Percentiles rank a stretch among this genome's conserved stretches.
Conservation (phyloP, 306 rosid genomes). For the Lupinus albus region DNA sequence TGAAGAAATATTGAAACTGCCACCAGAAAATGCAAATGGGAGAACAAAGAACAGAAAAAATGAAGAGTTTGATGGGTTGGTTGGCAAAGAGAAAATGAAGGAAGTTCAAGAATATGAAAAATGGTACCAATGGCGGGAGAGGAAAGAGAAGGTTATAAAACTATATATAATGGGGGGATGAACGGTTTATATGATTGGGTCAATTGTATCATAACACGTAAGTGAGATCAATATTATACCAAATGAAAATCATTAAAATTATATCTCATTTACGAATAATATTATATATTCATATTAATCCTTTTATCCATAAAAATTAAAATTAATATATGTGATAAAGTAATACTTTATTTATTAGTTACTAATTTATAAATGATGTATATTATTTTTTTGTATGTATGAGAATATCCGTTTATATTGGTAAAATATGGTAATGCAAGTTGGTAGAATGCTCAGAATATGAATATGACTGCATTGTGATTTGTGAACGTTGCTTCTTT, state of each 20-base stretch:
- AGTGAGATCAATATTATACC: too few species aligned
- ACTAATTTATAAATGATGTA: too few species aligned
- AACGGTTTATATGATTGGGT: constrained; percentile 2
- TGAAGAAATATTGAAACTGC: not conserved
- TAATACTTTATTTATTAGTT: too few species aligned
- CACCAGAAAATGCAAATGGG: constrained; percentile 20
- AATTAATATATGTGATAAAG: too few species aligned
- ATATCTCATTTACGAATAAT: too few species aligned
- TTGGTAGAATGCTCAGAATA: constrained; percentile 4
- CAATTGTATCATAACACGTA: constrained; percentile 48
- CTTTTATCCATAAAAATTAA: too few species aligned
- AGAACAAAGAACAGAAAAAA: not conserved
- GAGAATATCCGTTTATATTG: too few species aligned
- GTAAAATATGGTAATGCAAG: constrained; percentile 23
- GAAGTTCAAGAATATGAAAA: not conserved
- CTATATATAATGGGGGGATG: constrained; percentile 33
- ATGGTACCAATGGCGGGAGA: constrained; percentile 45
- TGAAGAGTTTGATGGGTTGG: constrained; percentile 20
- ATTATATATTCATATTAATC: too few species aligned
- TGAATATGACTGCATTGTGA: not conserved
- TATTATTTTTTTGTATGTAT: too few species aligned
- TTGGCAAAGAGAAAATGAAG: constrained; percentile 22
- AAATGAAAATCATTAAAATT: too few species aligned
- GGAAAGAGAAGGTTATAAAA: constrained; percentile 10
- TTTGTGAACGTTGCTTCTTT: not conserved